Percentiles rank a stretch among this genome's conserved stretches.
Evolutionary conservation across 179 eudicot species (phyloP).

Genomic region (Vitellaria paradoxa): DNA sequence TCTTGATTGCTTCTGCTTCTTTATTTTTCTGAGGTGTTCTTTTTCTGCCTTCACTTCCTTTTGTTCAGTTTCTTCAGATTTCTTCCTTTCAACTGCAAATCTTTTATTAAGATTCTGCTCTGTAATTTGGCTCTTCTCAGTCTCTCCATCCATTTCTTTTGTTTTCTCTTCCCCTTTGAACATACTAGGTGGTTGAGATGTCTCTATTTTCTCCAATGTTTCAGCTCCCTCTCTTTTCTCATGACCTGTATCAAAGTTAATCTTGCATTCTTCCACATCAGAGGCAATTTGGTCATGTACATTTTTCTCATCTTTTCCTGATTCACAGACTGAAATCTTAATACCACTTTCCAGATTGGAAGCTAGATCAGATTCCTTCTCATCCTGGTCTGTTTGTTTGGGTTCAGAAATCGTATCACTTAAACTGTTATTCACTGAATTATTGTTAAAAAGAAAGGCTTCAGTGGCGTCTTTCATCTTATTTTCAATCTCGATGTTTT

Average conservation of each 20-base stretch:
- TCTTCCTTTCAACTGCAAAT: conserved; percentile 26
- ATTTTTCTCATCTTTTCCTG: conserved; percentile 26
- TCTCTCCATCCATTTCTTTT: conserved; percentile 29
- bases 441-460: conserved; percentile 16
- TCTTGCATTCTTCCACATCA: conserved; percentile 23
- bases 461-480: conserved; percentile 14
- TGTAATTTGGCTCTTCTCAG: conserved; percentile 16
- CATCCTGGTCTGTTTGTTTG: conserved; percentile 21
- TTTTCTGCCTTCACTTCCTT: conserved; percentile 35
- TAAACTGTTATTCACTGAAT: conserved; percentile 18
- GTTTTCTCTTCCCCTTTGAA: conserved; percentile 32
- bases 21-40: conserved; percentile 32
- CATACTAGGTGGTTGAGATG: conserved; percentile 34
- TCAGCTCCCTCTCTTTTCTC: conserved; percentile 42
- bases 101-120: conserved; percentile 27
- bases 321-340: conserved; percentile 22
- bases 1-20: conserved; percentile 37
- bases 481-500: conserved; percentile 24
- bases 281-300: conserved; percentile 24
- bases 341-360: conserved; percentile 23
- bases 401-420: conserved; percentile 23
- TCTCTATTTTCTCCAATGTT: conserved; percentile 32
- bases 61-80: conserved; percentile 23
- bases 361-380: conserved; percentile 22
- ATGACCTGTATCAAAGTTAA: conserved; percentile 33